Conservation (phyloP, 805 yeast genomes). For the Sungouiozyma ichnusensis region DNA sequence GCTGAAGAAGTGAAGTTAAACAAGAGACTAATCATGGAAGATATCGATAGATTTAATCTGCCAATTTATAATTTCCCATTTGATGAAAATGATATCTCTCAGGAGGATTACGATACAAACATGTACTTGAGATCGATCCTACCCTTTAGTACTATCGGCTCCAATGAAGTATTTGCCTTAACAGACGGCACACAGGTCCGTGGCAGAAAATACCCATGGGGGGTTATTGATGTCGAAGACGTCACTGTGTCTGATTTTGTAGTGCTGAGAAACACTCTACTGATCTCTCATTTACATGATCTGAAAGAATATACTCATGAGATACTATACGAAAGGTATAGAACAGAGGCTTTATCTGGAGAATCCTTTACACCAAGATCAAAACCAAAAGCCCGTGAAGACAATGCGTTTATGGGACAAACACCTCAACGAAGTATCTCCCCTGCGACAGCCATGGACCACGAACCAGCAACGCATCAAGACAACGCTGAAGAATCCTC, state of each 20-base stretch:
- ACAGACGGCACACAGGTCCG: slow-evolving; percentile 32
- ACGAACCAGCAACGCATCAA: background rate
- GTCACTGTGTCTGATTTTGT: slow-evolving; percentile 74
- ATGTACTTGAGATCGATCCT: slow-evolving; percentile 51
- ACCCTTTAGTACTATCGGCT: slow-evolving; percentile 63
- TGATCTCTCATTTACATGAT: slow-evolving; percentile 78
- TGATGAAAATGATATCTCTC: slow-evolving; percentile 43
- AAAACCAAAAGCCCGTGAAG: background rate
- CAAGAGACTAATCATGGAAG: slow-evolving; percentile 66
- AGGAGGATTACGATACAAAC: slow-evolving; percentile 56
- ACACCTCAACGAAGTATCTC: background rate
- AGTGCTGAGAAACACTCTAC: slow-evolving; percentile 63
- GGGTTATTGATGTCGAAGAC: slow-evolving; percentile 53
- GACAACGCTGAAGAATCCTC: slow-evolving; percentile 10
- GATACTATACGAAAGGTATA: slow-evolving; percentile 74
- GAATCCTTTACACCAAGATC: background rate
- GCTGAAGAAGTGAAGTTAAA: slow-evolving; percentile 65
- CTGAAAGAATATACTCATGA: slow-evolving; percentile 85
- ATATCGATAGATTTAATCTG: slow-evolving; percentile 56
- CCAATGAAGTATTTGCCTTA: slow-evolving; percentile 48
- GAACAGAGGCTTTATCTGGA: slow-evolving; percentile 75
- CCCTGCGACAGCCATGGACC: background rate
- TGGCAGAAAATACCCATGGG: slow-evolving; percentile 50
- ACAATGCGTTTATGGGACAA: background rate
- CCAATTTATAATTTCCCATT: slow-evolving; percentile 69